phyloP scores from a whole-genome alignment of 257 asterid species.

The Solanum arcanum region DNA sequence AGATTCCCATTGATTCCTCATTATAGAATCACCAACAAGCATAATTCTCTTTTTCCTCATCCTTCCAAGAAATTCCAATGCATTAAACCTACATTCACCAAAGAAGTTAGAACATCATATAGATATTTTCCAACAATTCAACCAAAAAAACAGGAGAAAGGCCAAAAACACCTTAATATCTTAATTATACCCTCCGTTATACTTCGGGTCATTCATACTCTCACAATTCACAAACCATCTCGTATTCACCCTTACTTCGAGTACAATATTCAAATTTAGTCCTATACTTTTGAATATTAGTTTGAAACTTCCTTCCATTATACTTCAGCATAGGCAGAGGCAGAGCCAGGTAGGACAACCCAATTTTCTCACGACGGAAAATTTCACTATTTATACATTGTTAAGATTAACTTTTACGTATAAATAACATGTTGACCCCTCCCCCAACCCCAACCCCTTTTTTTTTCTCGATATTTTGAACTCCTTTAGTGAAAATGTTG shows the following conservation, averaged over 20 bases:
- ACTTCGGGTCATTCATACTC: neutral
- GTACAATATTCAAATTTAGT: neutral
- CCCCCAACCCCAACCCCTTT: neutral
- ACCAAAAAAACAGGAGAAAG: neutral
- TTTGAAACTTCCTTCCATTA: neutral
- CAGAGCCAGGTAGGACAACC: neutral
- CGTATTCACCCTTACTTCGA: neutral
- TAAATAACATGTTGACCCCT: neutral
- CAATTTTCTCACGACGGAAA: neutral
- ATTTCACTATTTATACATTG: neutral
- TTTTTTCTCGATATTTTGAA: neutral
- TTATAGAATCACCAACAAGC: slow-evolving; percentile 90
- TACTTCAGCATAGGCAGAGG: neutral
- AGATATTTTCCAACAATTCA: neutral
- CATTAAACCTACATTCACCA: slow-evolving; percentile 52
- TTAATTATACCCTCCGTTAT: neutral
- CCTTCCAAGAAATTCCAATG: slow-evolving; percentile 73
- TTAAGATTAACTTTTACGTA: neutral
- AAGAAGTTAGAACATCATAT: neutral
- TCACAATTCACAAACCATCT: neutral
- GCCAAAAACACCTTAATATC: neutral
- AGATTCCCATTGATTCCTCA: slow-evolving; percentile 97
- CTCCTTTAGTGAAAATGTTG: neutral
- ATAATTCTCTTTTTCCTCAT: slow-evolving; percentile 85
- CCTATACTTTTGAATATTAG: neutral